Conservation (phyloP, 2,329 filamentous ascomycete species). For the Diaporthe velutina region DNA sequence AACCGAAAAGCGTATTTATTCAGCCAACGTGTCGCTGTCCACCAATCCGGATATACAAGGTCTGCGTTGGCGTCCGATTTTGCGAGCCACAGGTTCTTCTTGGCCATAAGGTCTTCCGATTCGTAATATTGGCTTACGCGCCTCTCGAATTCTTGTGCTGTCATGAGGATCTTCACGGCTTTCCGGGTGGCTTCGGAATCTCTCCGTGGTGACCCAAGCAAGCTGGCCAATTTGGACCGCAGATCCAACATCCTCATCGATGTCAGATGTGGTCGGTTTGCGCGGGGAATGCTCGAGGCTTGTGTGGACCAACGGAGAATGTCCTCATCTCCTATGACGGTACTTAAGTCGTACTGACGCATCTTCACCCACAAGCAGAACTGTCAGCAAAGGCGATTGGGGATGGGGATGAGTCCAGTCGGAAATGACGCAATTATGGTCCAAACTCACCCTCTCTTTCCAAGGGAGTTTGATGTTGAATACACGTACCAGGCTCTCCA, state of each 20-base stretch:
- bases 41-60: constrained; percentile 30
- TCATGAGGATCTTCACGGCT: constrained; percentile 27
- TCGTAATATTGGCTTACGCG: constrained; percentile 15
- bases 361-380: background rate
- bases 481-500: constrained; percentile 30
- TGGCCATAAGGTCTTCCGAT: constrained; percentile 24
- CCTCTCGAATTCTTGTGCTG: constrained; percentile 32
- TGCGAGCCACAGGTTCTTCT: background rate
- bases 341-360: constrained; percentile 31
- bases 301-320: constrained; percentile 16
- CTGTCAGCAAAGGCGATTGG: background rate
- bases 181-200: constrained; percentile 8
- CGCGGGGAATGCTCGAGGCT: background rate
- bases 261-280: constrained; percentile 13
- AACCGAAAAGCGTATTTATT: constrained; percentile 31
- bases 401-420: background rate
- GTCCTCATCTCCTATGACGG: constrained; percentile 21
- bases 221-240: constrained; percentile 11
- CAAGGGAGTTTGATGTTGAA: constrained; percentile 5
- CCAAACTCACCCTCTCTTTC: constrained; percentile 17
- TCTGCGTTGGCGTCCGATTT: background rate
- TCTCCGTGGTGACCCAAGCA: constrained; percentile 1
- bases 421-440: background rate
- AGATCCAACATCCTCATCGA: constrained; percentile 30
- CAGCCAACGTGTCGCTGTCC: constrained; percentile 23